Evolutionary conservation across 2,329 filamentous ascomycete species (phyloP), one percentile per base, ranked within the genome.

Genomic region (Zasmidium cellare): DNA sequence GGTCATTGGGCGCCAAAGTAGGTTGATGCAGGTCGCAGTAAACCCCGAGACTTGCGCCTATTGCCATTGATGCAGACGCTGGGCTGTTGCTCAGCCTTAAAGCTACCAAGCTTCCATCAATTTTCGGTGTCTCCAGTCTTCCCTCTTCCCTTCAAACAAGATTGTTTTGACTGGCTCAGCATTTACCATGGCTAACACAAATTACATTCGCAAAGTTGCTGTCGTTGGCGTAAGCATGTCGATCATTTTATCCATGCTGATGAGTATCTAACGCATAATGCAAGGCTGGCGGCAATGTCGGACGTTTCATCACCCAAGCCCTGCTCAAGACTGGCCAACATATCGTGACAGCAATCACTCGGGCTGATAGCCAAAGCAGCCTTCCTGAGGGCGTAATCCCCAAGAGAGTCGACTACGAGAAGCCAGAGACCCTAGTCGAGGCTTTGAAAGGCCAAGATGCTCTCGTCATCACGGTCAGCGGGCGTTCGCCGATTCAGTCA

Each of bases 301-400:
- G 78, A 18, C 65, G 65, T 1, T 61, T 69, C 47, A 75, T 77
- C 51, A 63, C 72, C 41, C 61, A 71, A 6, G 72, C 72, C 12
- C 70, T 82, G 3, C 64, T 79, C 46, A 71, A 72, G 35, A 75
- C 72, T 23, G 78, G 78, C 53, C 76, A 77, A 46, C 79, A 82
- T 67, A 77, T 64, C 12, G 69, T 84, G 58, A 84, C 81, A 1
- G 80, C 79, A 58, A 69, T 85, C 44, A 79, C 77, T 1, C 80
- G 82, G 44, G 51, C 61, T 1, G 76, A 74, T 25, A 80, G 79
- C 62, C 75, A 68, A 2, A 71, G 63, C 58, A 73, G 63, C 0
- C 69, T 83, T 2, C 79, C 78, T 9, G 61, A 66, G 0, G 78
- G 71, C 18, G 69, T 81, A 45, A 63, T 67, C 3, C 67, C 77